Percentiles rank a stretch among this genome's conserved stretches.
Evolutionary conservation across 2,329 filamentous ascomycete species (phyloP).

Genomic region (Nemania serpens): DNA sequence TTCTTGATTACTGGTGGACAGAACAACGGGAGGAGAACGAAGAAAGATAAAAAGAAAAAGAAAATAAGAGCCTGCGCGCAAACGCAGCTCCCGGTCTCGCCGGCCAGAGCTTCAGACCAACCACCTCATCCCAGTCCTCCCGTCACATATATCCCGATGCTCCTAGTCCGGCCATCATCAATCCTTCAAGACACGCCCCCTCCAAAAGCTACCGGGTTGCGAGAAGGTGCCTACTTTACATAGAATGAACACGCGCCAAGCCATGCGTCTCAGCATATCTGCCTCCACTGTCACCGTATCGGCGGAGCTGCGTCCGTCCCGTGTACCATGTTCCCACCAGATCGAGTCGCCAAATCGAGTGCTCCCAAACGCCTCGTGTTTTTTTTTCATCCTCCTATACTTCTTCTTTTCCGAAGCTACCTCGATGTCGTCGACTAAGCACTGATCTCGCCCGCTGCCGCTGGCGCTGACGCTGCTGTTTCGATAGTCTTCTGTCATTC

Average conservation of each 20-base stretch:
- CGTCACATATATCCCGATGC: slow-evolving; percentile 13
- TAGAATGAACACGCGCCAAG: slow-evolving; percentile 33
- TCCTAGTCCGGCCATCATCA: slow-evolving; percentile 5
- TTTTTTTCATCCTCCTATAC: slow-evolving; percentile 24
- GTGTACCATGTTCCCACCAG: slow-evolving; percentile 13
- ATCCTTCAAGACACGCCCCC: slow-evolving; percentile 5
- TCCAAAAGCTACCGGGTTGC: slow-evolving; percentile 21
- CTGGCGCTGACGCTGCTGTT: slow-evolving; percentile 1
- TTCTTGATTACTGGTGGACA: slow-evolving; percentile 23
- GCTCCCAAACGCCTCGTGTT: slow-evolving; percentile 28
- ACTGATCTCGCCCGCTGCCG: slow-evolving; percentile 1
- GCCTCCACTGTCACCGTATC: slow-evolving; percentile 15
- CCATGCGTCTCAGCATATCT: slow-evolving; percentile 20
- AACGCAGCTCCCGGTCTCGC: neutral
- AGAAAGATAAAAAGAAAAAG: neutral
- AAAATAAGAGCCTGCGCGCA: slow-evolving; percentile 8
- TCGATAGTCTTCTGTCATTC: slow-evolving; percentile 20
- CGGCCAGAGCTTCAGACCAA: slow-evolving; percentile 3
- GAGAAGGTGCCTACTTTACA: slow-evolving; percentile 37
- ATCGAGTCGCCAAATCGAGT: slow-evolving; percentile 15
- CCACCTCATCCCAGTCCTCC: slow-evolving; percentile 9
- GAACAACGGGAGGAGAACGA: neutral
- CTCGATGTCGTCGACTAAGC: slow-evolving; percentile 1
- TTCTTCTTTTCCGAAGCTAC: neutral
- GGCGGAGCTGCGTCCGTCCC: slow-evolving; percentile 11